Conservation (phyloP, 75 land plant species). For the Isoetes taiwanensis region DNA sequence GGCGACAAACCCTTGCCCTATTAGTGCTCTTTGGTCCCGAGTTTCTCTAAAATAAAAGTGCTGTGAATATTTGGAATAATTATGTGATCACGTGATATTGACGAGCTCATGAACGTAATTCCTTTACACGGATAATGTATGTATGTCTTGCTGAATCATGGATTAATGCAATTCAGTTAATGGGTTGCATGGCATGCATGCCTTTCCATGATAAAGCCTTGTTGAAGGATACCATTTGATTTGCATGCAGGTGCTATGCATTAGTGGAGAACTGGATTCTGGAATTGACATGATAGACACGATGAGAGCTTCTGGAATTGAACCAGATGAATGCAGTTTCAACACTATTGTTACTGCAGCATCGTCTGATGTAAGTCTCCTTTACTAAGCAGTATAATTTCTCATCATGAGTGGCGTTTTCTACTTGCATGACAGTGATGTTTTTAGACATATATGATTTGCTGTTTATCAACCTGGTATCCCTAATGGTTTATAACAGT, state of each 20-base stretch:
- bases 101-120: not conserved
- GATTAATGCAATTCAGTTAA: too few species aligned
- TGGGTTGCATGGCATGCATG: too few species aligned
- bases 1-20: not conserved
- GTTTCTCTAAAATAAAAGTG: not conserved
- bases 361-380: conserved; percentile 11
- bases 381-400: too few species aligned
- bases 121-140: not conserved
- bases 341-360: conserved; percentile 22
- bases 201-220: too few species aligned
- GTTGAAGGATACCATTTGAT: too few species aligned
- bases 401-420: too few species aligned
- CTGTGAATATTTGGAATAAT: not conserved
- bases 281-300: conserved; percentile 14
- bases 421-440: too few species aligned
- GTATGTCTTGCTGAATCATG: too few species aligned
- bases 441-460: too few species aligned
- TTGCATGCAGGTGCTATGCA: conserved; percentile 21
- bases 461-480: too few species aligned
- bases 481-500: too few species aligned
- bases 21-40: not conserved
- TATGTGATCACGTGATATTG: not conserved
- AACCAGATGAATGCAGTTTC: conserved; percentile 13
- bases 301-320: conserved; percentile 15
- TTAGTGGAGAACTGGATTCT: conserved; percentile 15